Conservation (phyloP, 805 yeast species). For the Dipodascopsis uninucleata region DNA sequence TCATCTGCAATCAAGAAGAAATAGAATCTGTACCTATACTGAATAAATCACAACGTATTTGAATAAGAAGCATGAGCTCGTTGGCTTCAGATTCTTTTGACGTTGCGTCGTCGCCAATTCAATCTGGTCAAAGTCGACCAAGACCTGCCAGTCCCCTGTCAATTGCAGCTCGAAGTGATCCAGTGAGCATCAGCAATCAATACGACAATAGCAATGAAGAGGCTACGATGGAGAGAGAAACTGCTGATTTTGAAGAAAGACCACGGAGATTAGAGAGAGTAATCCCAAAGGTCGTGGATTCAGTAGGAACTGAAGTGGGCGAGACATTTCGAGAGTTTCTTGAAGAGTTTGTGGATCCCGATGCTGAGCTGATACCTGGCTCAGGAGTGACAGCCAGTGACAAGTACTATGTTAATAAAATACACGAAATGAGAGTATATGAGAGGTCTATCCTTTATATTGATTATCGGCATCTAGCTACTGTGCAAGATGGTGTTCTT, state of each 20-base stretch:
- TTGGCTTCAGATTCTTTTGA: no score
- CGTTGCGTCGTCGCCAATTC: no score
- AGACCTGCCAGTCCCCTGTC: no score
- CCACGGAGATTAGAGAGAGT: conserved; percentile 34
- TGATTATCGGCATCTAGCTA: conserved; percentile 73
- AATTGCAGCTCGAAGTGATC: no score
- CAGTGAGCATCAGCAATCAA: no score
- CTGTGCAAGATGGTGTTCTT: conserved; percentile 68
- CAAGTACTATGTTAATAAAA: conserved; percentile 65
- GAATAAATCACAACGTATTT: no score
- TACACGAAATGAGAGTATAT: conserved; percentile 71
- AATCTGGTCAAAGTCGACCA: no score
- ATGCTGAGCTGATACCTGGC: conserved; percentile 37
- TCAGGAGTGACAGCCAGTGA: conserved; percentile 25
- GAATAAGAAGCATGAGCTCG: no score
- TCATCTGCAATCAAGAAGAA: no score
- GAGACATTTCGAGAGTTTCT: conserved; percentile 85
- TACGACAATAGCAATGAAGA: no score
- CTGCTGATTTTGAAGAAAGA: conserved; percentile 17
- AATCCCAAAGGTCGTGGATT: conserved; percentile 83
- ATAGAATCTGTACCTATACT: no score
- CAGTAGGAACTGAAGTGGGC: conserved; percentile 89
- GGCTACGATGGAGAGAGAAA: conserved; percentile 7
- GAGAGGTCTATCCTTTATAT: conserved; percentile 77
- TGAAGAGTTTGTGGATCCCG: conserved; percentile 55